Conservation (phyloP, 306 rosid genomes). For the Rosa multiflora region DNA sequence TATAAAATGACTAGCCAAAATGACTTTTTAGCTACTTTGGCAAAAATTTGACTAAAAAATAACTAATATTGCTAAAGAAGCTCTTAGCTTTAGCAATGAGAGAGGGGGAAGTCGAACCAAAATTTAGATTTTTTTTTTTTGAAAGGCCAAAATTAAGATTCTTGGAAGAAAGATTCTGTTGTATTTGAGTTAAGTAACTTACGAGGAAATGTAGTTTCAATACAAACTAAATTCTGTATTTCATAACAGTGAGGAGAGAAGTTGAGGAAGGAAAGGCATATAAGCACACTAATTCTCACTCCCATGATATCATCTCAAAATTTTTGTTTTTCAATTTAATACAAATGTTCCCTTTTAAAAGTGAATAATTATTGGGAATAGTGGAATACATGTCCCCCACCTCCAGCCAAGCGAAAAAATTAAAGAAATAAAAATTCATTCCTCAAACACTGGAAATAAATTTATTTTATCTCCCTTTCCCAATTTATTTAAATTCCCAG, state of each 20-base stretch:
- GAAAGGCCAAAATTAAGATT: neutral
- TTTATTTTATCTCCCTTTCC: neutral
- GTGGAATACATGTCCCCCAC: neutral
- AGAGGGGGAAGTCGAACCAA: neutral
- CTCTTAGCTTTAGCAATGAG: neutral
- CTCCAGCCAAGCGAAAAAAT: neutral
- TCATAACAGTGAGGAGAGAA: neutral
- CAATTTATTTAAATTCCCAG: neutral
- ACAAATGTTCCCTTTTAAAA: conserved; percentile 25
- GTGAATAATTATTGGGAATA: conserved; percentile 26
- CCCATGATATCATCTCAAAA: conserved; percentile 28
- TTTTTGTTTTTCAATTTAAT: conserved; percentile 1
- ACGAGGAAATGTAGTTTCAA: neutral
- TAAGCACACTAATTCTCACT: conserved; percentile 32
- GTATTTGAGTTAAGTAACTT: neutral
- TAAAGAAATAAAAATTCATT: conserved; percentile 5
- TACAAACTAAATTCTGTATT: neutral
- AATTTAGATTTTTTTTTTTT: too few relatives aligned
- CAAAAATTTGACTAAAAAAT: too few relatives aligned
- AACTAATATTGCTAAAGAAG: too few relatives aligned
- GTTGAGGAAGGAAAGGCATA: conserved; percentile 20
- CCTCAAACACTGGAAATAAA: conserved; percentile 11
- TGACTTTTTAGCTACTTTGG: too few relatives aligned
- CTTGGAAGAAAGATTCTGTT: neutral
- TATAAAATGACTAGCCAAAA: too few relatives aligned